Evolutionary conservation across 208 protist genomes (phyloP).

Genomic region (Blastocrithidia nonstop): DNA sequence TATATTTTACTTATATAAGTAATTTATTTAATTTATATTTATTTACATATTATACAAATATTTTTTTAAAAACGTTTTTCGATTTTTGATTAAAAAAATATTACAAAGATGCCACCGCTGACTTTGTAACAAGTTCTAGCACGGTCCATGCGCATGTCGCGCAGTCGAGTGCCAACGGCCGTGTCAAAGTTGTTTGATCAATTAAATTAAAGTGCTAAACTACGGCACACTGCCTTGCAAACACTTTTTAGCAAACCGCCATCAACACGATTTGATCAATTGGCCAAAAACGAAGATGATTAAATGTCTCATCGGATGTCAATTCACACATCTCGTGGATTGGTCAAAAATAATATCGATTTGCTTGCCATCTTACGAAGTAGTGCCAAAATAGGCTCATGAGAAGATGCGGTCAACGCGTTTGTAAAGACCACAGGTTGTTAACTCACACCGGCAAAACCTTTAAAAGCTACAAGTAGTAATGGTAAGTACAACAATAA

Average conservation of each 20-base stretch:
- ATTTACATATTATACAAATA: no score
- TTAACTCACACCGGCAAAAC: no score
- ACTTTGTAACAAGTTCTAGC: conserved; percentile 79
- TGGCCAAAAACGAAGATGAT: not conserved
- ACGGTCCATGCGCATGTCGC: conserved; percentile 64
- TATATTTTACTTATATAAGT: no score
- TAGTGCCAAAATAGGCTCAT: conserved; percentile 32
- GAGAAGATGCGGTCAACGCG: conserved; percentile 45
- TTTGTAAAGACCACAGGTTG: conserved; percentile 31
- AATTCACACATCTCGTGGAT: not conserved
- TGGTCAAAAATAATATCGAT: conserved; percentile 48
- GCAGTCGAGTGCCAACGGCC: conserved; percentile 10
- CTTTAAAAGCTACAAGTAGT: no score
- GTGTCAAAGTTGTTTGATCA: conserved; percentile 8
- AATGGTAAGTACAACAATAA: no score
- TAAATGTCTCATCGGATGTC: not conserved
- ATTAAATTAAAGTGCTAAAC: not conserved
- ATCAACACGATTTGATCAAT: not conserved
- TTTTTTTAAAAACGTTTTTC: no score
- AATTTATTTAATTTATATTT: no score
- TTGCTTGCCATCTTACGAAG: conserved; percentile 41
- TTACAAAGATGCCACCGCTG: conserved; percentile 34
- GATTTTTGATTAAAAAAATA: no score
- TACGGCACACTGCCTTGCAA: not conserved
- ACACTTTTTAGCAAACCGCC: not conserved